Percentiles rank a stretch among this genome's conserved stretches.
Conservation (phyloP, 768 basidiomycete genomes). For the Baorangia bicolor region DNA sequence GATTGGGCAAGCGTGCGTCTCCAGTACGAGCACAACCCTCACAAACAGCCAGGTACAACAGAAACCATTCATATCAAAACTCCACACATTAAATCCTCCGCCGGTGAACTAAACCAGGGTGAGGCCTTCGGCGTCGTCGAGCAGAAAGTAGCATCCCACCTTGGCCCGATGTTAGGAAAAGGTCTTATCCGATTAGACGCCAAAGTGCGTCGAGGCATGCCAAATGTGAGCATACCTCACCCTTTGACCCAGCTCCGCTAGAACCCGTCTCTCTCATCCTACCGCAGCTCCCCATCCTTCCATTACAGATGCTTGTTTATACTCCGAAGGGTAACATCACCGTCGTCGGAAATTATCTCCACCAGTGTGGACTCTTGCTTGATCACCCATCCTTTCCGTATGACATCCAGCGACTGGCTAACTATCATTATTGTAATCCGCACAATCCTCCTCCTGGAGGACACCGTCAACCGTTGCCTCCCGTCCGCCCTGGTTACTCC, state of each 20-base stretch:
- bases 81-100: constrained; percentile 49
- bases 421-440: constrained; percentile 81
- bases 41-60: constrained; percentile 45
- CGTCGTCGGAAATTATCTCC: constrained; percentile 76
- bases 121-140: constrained; percentile 84
- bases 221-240: constrained; percentile 50
- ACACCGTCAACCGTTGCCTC: constrained; percentile 42
- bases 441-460: constrained; percentile 81
- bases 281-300: constrained; percentile 72
- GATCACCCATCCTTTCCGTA: constrained; percentile 76
- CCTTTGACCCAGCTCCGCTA: constrained; percentile 14
- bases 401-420: constrained; percentile 56
- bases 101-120: constrained; percentile 55
- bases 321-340: constrained; percentile 92
- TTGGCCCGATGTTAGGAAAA: constrained; percentile 84
- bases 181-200: constrained; percentile 81
- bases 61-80: constrained; percentile 81
- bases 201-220: constrained; percentile 63
- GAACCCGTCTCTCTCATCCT: constrained; percentile 19
- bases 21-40: constrained; percentile 65
- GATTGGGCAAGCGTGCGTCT: constrained; percentile 73
- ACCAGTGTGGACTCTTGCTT: constrained; percentile 64
- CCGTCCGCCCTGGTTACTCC: constrained; percentile 42
- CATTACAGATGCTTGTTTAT: constrained; percentile 84
- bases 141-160: constrained; percentile 74